Conservation (phyloP, 225 moss, liverwort and hornwort genomes). For the Antitrichia curtipendula region DNA sequence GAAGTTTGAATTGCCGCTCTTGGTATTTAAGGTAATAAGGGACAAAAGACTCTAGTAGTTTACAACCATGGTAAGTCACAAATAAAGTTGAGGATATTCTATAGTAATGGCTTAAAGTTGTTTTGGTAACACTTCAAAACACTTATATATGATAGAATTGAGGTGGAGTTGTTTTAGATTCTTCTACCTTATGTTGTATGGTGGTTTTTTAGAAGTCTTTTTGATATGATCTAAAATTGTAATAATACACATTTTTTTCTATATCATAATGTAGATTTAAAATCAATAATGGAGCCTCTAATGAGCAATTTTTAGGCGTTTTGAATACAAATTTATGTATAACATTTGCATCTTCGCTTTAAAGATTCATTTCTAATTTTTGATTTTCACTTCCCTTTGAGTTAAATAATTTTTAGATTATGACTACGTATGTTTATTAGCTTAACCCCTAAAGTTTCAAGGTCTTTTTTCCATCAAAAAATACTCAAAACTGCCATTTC, state of each 20-base stretch:
- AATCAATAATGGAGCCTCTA: too few relatives aligned
- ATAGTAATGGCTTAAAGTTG: background rate
- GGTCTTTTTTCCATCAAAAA: too few relatives aligned
- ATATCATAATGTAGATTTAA: too few relatives aligned
- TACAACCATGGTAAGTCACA: background rate
- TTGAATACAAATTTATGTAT: rapidly evolving
- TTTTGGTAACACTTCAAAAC: background rate
- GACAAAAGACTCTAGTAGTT: background rate
- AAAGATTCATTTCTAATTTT: background rate
- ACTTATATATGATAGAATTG: background rate
- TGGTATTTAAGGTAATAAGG: background rate
- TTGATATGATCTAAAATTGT: background rate
- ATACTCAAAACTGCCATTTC: too few relatives aligned
- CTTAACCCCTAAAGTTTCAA: too few relatives aligned
- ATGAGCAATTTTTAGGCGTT: too few relatives aligned
- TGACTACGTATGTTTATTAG: too few relatives aligned
- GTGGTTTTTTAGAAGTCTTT: background rate
- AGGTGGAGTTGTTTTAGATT: too few relatives aligned
- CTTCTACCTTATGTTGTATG: background rate
- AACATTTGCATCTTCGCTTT: background rate
- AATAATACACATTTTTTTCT: too few relatives aligned
- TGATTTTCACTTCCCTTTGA: background rate
- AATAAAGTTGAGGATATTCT: background rate
- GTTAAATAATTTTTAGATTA: too few relatives aligned
- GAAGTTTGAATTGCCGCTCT: rapidly evolving